Evolutionary conservation across 1,284 basidiomycete species (phyloP), one percentile per base, ranked within the genome.

Genomic region (Sanghuangporus baumii): DNA sequence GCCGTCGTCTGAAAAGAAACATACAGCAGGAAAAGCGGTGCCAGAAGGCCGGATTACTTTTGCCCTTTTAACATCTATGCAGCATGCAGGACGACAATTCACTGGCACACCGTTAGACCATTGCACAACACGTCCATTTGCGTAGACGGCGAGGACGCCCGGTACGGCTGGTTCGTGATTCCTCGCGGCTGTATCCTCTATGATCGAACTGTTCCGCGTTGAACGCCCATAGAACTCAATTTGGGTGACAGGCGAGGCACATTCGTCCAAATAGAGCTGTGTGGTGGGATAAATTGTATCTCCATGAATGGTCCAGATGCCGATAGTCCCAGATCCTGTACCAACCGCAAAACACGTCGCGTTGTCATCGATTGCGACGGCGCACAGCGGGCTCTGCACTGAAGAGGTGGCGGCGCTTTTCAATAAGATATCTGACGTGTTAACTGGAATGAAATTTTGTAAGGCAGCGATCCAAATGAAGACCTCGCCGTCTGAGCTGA

Each of bases 401-500:
- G 74, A 78, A 0, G 82, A 82, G 0, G 79, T 78, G 63, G 80
- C 80, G 4, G 82, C 75, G 55, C 75, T 74, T 18, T 77, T 74
- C 34, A 83, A 71, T 12, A 87, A 73, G 14, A 81, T 70, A 31
- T 81, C 78, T 8, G 77, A 74, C 4, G 81, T 79, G 69, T 86
- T 82, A 51, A 89, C 77, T n/a, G 73, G 67, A 61, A 79, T 70
- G 64, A 81, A 77, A 12, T 74, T 69, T 59, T 78, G 73, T 38
- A 73, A 76, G 43, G 78, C 78, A 43, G 70, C 73, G 41, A 76
- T 73, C 89, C 90, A 93, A n/a, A 90, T 75, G 59, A 81, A 78
- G 55, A 93, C 76, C 70, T 91, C 89, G 67, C 93, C 91, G 69
- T 91, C 87, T 40, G 93, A 72, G 14, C 91, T 90, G 16, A 93